phyloP scores from a whole-genome alignment of 371 early-diverging fungal genomes.

The Mortierella sp. region DNA sequence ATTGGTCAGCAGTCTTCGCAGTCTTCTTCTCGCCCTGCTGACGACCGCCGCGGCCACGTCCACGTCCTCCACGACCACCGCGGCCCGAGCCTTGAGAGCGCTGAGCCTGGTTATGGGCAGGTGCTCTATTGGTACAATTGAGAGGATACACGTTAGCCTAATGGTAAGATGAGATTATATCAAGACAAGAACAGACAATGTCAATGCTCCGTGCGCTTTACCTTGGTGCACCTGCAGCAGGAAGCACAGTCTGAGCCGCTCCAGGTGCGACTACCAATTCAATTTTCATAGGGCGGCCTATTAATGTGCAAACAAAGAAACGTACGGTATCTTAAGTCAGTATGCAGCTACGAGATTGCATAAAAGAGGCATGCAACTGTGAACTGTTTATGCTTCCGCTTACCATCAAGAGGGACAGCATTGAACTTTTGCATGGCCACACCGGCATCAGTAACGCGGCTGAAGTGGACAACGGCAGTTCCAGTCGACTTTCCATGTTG shows the following conservation, averaged over 20 bases:
- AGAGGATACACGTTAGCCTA: not conserved
- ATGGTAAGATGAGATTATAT: too few relatives aligned
- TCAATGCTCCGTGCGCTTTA: too few relatives aligned
- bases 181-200: not conserved
- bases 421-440: constrained; percentile 75
- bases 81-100: constrained; percentile 38
- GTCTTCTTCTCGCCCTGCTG: constrained; percentile 50
- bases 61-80: constrained; percentile 47
- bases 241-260: constrained; percentile 53
- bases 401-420: constrained; percentile 76
- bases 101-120: constrained; percentile 22
- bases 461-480: constrained; percentile 75
- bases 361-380: too few relatives aligned
- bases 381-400: too few relatives aligned
- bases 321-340: not conserved
- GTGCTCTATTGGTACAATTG: constrained; percentile 8
- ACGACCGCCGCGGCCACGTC: constrained; percentile 51
- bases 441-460: constrained; percentile 64
- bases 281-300: constrained; percentile 76
- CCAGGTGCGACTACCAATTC: constrained; percentile 72
- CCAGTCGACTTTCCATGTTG: constrained; percentile 77
- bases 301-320: not conserved
- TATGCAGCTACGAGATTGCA: too few relatives aligned
- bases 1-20: constrained; percentile 65
- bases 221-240: constrained; percentile 27